These are phyloP conservation scores for Nicotiana sylvestris DNA, from an alignment of 257 asterid species.

Conservation along the genomic window DNA sequence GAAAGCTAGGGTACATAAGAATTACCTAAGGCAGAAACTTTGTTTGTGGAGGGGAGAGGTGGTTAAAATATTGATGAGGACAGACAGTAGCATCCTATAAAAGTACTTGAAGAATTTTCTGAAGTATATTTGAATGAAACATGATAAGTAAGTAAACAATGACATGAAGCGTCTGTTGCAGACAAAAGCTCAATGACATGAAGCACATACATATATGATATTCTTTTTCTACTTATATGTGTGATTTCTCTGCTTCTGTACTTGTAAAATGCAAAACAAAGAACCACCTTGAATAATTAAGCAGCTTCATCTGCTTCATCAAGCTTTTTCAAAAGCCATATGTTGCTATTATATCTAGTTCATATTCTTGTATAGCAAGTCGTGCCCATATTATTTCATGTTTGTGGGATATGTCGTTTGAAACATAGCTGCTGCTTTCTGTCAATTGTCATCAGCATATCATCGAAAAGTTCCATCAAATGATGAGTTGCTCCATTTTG, in stretches of 20 bases:
- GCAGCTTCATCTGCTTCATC: not conserved
- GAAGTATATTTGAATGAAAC: not conserved
- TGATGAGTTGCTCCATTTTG: not conserved
- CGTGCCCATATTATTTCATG: not conserved
- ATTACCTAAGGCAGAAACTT: too few species aligned
- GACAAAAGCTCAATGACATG: not conserved
- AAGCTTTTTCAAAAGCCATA: not conserved
- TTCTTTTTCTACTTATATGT: too few species aligned
- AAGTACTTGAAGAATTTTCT: too few species aligned
- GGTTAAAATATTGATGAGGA: not conserved
- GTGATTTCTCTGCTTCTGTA: too few species aligned
- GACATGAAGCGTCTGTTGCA: not conserved
- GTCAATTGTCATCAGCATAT: slow-evolving; percentile 1
- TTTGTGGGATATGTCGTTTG: not conserved
- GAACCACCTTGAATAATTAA: not conserved
- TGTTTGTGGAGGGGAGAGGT: too few species aligned
- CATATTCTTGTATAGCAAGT: not conserved
- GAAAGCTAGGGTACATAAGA: not conserved
- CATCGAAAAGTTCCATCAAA: not conserved
- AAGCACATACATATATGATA: not conserved
- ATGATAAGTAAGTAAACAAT: too few species aligned
- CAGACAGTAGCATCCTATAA: not conserved
- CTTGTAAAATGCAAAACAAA: too few species aligned
- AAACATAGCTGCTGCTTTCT: not conserved
- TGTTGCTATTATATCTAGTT: not conserved